Conservation (phyloP, 441 rosid genomes). For the Erodium texanum region DNA sequence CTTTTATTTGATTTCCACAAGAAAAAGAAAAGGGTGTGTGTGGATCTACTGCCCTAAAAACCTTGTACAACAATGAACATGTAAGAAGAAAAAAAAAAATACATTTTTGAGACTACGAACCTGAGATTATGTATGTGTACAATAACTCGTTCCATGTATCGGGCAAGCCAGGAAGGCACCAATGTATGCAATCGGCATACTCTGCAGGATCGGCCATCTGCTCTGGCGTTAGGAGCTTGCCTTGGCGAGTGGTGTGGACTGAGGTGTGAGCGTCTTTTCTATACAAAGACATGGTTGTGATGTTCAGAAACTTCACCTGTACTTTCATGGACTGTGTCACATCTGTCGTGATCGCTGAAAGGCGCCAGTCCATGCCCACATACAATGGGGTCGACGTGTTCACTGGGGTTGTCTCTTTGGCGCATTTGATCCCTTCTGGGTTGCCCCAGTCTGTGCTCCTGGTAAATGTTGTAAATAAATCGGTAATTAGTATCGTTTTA, state of each 20-base stretch:
- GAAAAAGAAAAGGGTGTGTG: no score
- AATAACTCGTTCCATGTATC: conserved; percentile 54
- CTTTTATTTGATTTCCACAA: no score
- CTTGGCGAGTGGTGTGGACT: conserved; percentile 24
- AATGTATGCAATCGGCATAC: conserved; percentile 49
- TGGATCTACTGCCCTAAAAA: no score
- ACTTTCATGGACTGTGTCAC: conserved; percentile 25
- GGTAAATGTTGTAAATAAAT: background rate
- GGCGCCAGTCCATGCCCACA: conserved; percentile 26
- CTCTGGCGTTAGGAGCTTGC: conserved; percentile 26
- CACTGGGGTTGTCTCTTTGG: conserved; percentile 28
- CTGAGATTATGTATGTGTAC: conserved; percentile 28
- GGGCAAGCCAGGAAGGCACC: conserved; percentile 64
- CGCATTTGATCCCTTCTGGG: conserved; percentile 28
- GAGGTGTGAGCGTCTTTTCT: conserved; percentile 46
- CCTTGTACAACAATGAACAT: no score
- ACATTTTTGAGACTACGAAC: no score
- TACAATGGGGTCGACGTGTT: conserved; percentile 19
- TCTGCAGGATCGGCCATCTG: conserved; percentile 25
- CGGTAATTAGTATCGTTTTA: background rate
- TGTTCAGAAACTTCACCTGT: conserved; percentile 28
- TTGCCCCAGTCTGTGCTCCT: conserved; percentile 38
- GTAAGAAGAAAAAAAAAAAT: no score
- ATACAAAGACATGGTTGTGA: conserved; percentile 32
- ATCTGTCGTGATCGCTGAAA: conserved; percentile 17